These are phyloP conservation scores for Sanghuangporus baumii DNA, from an alignment of 1,284 basidiomycete genomes.

Conservation along the genomic window DNA sequence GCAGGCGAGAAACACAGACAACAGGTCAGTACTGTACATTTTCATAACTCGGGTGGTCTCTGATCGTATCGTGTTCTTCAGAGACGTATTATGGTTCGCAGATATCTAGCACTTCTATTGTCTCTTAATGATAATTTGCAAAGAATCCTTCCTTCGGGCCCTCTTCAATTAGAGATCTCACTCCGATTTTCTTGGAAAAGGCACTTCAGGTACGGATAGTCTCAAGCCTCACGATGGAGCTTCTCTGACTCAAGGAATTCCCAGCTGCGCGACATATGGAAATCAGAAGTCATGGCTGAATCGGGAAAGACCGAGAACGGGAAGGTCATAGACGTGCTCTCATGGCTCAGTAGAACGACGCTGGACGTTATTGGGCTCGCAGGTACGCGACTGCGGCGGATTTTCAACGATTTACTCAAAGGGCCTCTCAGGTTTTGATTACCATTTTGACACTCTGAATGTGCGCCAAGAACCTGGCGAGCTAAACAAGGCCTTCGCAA, in stretches of 20 bases:
- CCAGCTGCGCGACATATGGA: conserved; percentile 45
- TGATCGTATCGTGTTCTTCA: not conserved
- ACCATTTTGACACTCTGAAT: conserved; percentile 44
- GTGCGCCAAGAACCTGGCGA: conserved; percentile 25
- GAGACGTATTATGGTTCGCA: conserved; percentile 14
- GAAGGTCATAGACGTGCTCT: conserved; percentile 29
- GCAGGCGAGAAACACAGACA: conserved; percentile 16
- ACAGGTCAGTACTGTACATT: conserved; percentile 1
- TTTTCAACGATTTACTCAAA: not conserved
- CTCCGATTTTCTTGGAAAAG: conserved; percentile 20
- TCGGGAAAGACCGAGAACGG: conserved; percentile 18
- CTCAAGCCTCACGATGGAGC: too few species aligned
- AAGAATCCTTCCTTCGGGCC: conserved; percentile 21
- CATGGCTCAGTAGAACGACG: conserved; percentile 37
- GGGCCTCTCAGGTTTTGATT: conserved; percentile 49
- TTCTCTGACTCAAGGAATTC: not conserved
- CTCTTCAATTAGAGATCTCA: conserved; percentile 17
- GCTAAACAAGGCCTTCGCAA: conserved; percentile 28
- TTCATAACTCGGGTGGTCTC: conserved; percentile 22
- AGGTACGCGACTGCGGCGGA: conserved; percentile 23
- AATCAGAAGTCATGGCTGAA: conserved; percentile 23
- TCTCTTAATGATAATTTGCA: not conserved
- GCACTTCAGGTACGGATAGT: conserved; percentile 13
- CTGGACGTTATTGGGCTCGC: conserved; percentile 46
- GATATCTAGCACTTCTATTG: not conserved